Conservation (phyloP, 1,139 yeast species). For the Candida sojae region DNA sequence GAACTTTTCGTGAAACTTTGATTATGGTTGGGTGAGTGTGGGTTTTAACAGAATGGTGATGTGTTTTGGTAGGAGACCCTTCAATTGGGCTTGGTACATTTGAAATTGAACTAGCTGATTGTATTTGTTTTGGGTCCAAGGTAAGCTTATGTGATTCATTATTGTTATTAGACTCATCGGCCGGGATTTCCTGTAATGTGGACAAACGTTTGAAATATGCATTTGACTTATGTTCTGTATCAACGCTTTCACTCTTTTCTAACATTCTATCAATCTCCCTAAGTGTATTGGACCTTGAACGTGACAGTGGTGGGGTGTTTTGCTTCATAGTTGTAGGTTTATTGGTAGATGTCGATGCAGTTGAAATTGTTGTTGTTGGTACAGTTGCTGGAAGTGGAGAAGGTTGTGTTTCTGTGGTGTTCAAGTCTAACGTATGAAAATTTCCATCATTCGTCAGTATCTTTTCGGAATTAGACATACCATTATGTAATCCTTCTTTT, state of each 20-base stretch:
- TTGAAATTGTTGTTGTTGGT: constrained; percentile 7
- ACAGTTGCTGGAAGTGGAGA: constrained; percentile 18
- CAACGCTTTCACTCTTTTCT: constrained; percentile 42
- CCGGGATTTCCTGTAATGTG: constrained; percentile 62
- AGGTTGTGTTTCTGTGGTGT: constrained; percentile 8
- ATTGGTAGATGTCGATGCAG: constrained; percentile 9
- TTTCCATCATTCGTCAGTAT: background rate
- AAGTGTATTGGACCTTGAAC: constrained; percentile 43
- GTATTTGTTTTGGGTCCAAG: constrained; percentile 5
- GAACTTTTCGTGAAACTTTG: constrained; percentile 55
- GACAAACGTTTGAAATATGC: constrained; percentile 75
- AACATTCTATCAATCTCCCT: constrained; percentile 41
- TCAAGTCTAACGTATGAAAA: background rate
- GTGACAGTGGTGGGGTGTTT: constrained; percentile 11
- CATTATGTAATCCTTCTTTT: background rate
- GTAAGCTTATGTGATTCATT: constrained; percentile 10
- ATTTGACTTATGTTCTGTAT: constrained; percentile 53
- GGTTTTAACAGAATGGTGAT: constrained; percentile 11
- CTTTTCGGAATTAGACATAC: background rate
- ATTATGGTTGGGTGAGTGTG: constrained; percentile 34
- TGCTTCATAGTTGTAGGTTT: constrained; percentile 8
- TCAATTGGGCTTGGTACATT: constrained; percentile 2
- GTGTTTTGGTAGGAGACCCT: constrained; percentile 12
- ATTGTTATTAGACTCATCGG: constrained; percentile 23
- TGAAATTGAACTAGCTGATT: background rate